phyloP scores from a whole-genome alignment of 208 protist species.

The Trypanosoma theileri region DNA sequence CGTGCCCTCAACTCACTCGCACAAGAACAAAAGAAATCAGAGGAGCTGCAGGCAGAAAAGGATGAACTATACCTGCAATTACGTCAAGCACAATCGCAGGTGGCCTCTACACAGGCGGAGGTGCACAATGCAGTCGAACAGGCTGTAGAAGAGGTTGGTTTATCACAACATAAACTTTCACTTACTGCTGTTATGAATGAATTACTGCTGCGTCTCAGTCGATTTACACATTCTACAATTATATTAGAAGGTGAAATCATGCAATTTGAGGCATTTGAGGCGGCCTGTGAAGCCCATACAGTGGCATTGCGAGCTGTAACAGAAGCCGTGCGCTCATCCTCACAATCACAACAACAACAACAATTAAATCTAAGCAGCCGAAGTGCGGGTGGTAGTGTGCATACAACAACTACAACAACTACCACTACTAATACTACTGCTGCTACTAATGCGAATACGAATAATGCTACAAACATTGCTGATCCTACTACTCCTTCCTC shows the following conservation, averaged over 20 bases:
- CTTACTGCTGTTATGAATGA: slow-evolving; percentile 15
- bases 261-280: slow-evolving; percentile 7
- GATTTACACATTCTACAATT: neutral
- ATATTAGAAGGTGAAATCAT: slow-evolving; percentile 1
- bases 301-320: neutral
- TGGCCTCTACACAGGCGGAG: slow-evolving; percentile 9
- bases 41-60: slow-evolving; percentile 31
- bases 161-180: slow-evolving; percentile 19
- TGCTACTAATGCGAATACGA: no score
- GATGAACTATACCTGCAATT: slow-evolving; percentile 25
- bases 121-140: slow-evolving; percentile 27
- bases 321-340: neutral
- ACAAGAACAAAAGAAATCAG: slow-evolving; percentile 34
- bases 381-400: no score
- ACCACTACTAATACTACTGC: no score
- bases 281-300: slow-evolving; percentile 6
- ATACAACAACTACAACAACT: no score
- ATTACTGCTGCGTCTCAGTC: slow-evolving; percentile 14
- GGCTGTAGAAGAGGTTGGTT: slow-evolving; percentile 36
- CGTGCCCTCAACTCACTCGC: slow-evolving; percentile 38
- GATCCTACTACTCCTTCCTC: neutral
- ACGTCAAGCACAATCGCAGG: slow-evolving; percentile 2
- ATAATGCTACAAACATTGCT: no score
- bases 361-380: no score
- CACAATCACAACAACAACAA: neutral